These are phyloP conservation scores for Ascochyta rabiei DNA, from an alignment of 2,329 filamentous ascomycete genomes.

Conservation along the genomic window DNA sequence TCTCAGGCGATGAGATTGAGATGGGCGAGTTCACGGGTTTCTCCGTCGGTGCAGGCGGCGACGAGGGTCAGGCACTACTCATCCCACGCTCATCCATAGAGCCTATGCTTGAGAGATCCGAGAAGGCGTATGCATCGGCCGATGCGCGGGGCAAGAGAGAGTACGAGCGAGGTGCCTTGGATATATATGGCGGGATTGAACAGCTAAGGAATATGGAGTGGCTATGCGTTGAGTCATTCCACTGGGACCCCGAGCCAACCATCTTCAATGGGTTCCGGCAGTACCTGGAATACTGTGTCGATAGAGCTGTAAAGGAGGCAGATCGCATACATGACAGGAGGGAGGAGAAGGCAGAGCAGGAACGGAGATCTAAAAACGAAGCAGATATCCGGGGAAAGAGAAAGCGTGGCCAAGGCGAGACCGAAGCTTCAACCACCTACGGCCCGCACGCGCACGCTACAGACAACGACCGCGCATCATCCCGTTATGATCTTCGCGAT, in stretches of 20 bases:
- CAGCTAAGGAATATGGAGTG: constrained; percentile 9
- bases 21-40: background rate
- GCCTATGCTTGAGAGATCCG: background rate
- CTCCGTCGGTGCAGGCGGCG: constrained; percentile 8
- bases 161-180: constrained; percentile 9
- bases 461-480: background rate
- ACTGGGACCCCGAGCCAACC: constrained; percentile 1
- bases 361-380: background rate
- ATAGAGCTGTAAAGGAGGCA: too few species aligned
- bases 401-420: background rate
- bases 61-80: constrained; percentile 6
- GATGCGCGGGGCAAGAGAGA: background rate
- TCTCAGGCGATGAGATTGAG: background rate
- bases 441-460: background rate
- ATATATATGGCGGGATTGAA: constrained; percentile 1
- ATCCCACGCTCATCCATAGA: constrained; percentile 6
- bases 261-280: too few species aligned
- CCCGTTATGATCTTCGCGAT: background rate
- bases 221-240: constrained; percentile 7
- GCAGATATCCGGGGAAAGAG: background rate
- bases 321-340: too few species aligned
- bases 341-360: background rate
- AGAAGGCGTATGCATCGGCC: constrained; percentile 6
- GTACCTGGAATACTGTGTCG: too few species aligned
- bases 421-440: background rate